Conservation (phyloP, 768 basidiomycete species). For the Strobilomyces echinocephalus region DNA sequence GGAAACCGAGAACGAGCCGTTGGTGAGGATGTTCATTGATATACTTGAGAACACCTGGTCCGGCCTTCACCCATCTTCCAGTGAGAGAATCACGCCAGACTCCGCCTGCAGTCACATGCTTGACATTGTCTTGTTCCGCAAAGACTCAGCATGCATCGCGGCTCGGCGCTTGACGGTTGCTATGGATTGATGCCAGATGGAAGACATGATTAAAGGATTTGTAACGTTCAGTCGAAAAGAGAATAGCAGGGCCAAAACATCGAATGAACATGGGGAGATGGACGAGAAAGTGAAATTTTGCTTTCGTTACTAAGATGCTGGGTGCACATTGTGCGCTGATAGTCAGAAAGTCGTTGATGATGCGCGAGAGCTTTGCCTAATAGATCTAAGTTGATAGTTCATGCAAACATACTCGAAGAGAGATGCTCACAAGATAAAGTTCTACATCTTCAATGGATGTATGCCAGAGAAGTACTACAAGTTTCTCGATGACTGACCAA, state of each 20-base stretch:
- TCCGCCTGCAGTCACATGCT: conserved; percentile 13
- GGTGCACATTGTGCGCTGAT: conserved; percentile 22
- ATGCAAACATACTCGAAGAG: too few species aligned
- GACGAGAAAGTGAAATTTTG: conserved; percentile 30
- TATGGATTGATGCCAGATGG: conserved; percentile 19
- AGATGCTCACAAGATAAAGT: conserved; percentile 27
- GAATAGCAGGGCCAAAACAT: conserved; percentile 26
- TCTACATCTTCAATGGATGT: conserved; percentile 34
- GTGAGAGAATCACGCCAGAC: conserved; percentile 6
- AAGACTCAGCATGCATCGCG: conserved; percentile 17
- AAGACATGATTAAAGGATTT: conserved; percentile 30
- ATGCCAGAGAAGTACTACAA: conserved; percentile 39
- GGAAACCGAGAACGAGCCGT: too few species aligned
- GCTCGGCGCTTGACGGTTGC: conserved; percentile 30
- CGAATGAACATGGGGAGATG: conserved; percentile 25
- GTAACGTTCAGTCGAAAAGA: conserved; percentile 28
- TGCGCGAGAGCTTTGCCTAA: conserved; percentile 4
- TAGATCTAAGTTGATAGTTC: too few species aligned
- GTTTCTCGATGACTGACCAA: conserved; percentile 31
- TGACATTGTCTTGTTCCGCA: conserved; percentile 7
- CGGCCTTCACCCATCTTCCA: background rate
- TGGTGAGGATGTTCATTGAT: background rate
- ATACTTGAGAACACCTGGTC: background rate
- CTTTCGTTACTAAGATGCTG: conserved; percentile 24
- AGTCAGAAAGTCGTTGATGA: conserved; percentile 25